Percentiles rank a stretch among this genome's conserved stretches.
Conservation (phyloP, 768 basidiomycete genomes). For the Trichaptum fuscoviolaceum region DNA sequence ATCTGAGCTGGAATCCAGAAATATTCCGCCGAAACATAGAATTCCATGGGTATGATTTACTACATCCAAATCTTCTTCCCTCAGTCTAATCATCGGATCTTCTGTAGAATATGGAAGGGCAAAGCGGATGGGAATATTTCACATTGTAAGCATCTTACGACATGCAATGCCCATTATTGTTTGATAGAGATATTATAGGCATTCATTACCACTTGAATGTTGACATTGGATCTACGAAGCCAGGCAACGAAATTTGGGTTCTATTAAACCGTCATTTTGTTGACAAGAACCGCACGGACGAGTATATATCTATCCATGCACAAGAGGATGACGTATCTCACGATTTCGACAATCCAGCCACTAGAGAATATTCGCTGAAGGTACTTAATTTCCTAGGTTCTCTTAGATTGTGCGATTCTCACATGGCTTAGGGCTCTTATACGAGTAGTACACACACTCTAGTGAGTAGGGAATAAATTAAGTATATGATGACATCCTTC, state of each 20-base stretch:
- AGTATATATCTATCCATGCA: constrained; percentile 68
- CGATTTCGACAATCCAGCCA: constrained; percentile 22
- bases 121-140: constrained; percentile 30
- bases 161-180: neutral
- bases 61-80: neutral
- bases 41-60: constrained; percentile 61
- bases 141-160: constrained; percentile 21
- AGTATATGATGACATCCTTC: neutral
- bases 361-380: neutral
- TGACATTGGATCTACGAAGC: constrained; percentile 27
- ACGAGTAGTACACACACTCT: constrained; percentile 42
- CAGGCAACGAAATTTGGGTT: constrained; percentile 62
- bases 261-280: constrained; percentile 72
- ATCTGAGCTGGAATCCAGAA: constrained; percentile 81
- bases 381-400: neutral
- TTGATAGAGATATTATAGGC: neutral
- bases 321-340: constrained; percentile 25
- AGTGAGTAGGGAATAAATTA: constrained; percentile 18
- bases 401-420: neutral
- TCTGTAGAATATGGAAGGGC: constrained; percentile 36
- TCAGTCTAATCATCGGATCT: too few species aligned
- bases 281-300: constrained; percentile 50
- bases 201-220: constrained; percentile 36
- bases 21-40: constrained; percentile 43
- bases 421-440: constrained; percentile 27